A percentile compares a stretch with the other conserved stretches of the same genome.
Conservation (phyloP, 352 stramenopile species). For the Globisporangium ultimum region DNA sequence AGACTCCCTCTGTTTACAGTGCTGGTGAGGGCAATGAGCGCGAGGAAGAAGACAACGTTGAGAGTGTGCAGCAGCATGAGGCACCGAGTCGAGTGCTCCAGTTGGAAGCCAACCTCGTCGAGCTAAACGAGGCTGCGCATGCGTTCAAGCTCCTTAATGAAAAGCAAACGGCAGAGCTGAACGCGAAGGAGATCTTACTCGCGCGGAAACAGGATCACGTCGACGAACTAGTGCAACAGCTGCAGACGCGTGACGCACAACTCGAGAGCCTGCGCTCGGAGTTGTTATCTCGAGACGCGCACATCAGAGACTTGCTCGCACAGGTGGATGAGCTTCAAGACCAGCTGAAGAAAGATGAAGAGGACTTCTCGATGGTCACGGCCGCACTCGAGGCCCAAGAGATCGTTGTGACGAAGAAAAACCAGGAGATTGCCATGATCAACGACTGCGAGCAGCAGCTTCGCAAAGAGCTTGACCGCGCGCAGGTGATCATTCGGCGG, state of each 20-base stretch:
- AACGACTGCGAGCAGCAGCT: slow-evolving; percentile 34
- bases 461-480: slow-evolving; percentile 38
- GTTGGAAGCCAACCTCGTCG: slow-evolving; percentile 1
- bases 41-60: too few relatives aligned
- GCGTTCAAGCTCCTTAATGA: slow-evolving; percentile 51
- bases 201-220: slow-evolving; percentile 57
- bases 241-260: slow-evolving; percentile 24
- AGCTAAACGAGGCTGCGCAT: slow-evolving; percentile 26
- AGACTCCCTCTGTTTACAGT: too few relatives aligned
- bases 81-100: neutral
- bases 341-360: slow-evolving; percentile 59
- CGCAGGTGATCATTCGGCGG: slow-evolving; percentile 30
- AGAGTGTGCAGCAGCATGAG: too few relatives aligned
- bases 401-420: slow-evolving; percentile 32
- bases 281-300: slow-evolving; percentile 14
- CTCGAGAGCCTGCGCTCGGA: slow-evolving; percentile 8
- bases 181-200: slow-evolving; percentile 65
- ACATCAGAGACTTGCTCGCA: slow-evolving; percentile 16
- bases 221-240: slow-evolving; percentile 49
- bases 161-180: slow-evolving; percentile 59
- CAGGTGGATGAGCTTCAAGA: slow-evolving; percentile 36
- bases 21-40: too few relatives aligned
- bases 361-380: slow-evolving; percentile 63
- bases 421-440: slow-evolving; percentile 23
- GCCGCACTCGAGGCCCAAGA: slow-evolving; percentile 51